Percentiles rank a stretch among this genome's conserved stretches.
Evolutionary conservation across 2,329 filamentous ascomycete species (phyloP).

Genomic region (Ceratocystis lukuohia): DNA sequence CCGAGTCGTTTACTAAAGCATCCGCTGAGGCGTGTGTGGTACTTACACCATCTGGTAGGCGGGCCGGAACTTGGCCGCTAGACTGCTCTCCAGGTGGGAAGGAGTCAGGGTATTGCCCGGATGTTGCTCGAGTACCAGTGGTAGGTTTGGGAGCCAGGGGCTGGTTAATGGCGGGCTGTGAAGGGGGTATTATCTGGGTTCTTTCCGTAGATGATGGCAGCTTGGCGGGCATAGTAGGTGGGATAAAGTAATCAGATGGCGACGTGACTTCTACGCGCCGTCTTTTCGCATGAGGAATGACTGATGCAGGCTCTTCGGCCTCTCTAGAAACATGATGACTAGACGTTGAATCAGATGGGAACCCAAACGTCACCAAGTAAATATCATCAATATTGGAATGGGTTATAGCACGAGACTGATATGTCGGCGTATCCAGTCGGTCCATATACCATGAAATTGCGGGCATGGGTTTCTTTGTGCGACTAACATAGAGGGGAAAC

Average conservation of each 20-base stretch:
- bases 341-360: neutral
- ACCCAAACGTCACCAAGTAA: slow-evolving; percentile 1
- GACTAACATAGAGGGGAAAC: slow-evolving; percentile 32
- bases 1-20: neutral
- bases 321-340: neutral
- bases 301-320: neutral
- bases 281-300: neutral
- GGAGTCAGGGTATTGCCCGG: neutral
- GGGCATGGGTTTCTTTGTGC: slow-evolving; percentile 25
- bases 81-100: neutral
- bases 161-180: neutral
- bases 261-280: neutral
- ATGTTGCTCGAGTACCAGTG: neutral
- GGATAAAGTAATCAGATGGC: neutral
- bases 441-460: slow-evolving; percentile 33
- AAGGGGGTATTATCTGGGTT: neutral
- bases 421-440: slow-evolving; percentile 24
- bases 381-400: slow-evolving; percentile 28
- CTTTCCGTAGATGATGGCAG: neutral
- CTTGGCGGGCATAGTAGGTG: neutral
- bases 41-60: neutral
- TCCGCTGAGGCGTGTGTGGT: neutral
- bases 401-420: slow-evolving; percentile 27
- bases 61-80: neutral
- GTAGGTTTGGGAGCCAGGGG: neutral